Evolutionary conservation across 768 basidiomycete species (phyloP).

Genomic region (Porphyrellus cyaneotinctus): DNA sequence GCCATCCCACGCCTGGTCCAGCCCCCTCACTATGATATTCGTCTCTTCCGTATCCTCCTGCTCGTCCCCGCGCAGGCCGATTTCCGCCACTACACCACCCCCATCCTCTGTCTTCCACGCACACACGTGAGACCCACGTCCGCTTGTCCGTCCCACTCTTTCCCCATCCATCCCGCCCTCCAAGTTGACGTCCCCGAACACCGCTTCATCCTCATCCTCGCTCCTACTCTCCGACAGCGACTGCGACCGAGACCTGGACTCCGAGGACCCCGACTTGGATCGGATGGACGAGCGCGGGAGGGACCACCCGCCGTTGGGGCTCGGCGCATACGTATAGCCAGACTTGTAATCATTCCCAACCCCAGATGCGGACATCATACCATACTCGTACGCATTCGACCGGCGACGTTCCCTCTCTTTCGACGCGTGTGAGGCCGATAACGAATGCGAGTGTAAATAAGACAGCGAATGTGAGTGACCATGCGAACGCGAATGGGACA

Average conservation of each 20-base stretch:
- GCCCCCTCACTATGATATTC: not conserved
- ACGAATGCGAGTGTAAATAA: conserved; percentile 4
- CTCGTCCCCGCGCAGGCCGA: conserved; percentile 6
- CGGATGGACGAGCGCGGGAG: conserved; percentile 52
- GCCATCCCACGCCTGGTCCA: conserved; percentile 36
- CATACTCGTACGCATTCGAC: conserved; percentile 18
- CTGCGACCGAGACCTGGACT: conserved; percentile 31
- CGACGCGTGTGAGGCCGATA: not conserved
- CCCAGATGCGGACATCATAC: not conserved
- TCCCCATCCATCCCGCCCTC: not conserved
- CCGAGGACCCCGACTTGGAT: conserved; percentile 36
- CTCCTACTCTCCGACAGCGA: conserved; percentile 35
- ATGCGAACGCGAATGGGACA: not conserved
- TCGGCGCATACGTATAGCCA: conserved; percentile 8
- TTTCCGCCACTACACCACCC: not conserved
- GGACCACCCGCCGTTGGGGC: conserved; percentile 46
- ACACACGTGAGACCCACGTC: not conserved
- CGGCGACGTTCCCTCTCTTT: conserved; percentile 6
- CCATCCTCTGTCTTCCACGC: conserved; percentile 4
- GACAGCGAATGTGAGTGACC: not conserved
- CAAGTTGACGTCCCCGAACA: not conserved
- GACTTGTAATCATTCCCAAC: not conserved
- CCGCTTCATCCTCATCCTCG: conserved; percentile 29
- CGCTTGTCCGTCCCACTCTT: not conserved
- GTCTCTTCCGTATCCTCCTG: not conserved